Conservation (phyloP, 805 yeast species). For the Ogataea henricii region DNA sequence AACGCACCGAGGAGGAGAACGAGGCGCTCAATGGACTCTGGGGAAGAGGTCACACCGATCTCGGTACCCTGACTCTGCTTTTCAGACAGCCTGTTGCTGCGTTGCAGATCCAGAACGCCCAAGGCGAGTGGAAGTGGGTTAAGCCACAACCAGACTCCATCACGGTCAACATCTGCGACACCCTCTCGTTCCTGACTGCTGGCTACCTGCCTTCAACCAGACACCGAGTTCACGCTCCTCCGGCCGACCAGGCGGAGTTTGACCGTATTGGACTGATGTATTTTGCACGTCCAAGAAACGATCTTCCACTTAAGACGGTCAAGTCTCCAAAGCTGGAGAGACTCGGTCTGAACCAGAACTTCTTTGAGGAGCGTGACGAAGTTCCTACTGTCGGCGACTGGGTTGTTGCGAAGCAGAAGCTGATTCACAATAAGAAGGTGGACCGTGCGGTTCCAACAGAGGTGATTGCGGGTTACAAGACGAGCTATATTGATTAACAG, state of each 20-base stretch:
- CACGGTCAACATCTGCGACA: constrained; percentile 40
- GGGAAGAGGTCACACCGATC: constrained; percentile 41
- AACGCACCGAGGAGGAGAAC: constrained; percentile 33
- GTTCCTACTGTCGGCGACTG: constrained; percentile 19
- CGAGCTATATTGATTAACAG: not conserved
- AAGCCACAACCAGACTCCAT: constrained; percentile 37
- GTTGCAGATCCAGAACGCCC: constrained; percentile 36
- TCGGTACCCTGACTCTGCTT: constrained; percentile 39
- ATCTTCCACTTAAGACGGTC: constrained; percentile 33
- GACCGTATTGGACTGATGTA: constrained; percentile 40
- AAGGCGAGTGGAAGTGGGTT: constrained; percentile 40
- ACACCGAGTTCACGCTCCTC: constrained; percentile 40
- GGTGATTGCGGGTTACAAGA: constrained; percentile 16
- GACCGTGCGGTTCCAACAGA: constrained; percentile 9
- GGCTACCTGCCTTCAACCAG: constrained; percentile 39
- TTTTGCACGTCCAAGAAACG: constrained; percentile 39
- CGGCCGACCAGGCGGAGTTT: constrained; percentile 32
- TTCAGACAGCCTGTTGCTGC: constrained; percentile 41
- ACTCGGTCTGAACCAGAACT: constrained; percentile 33
- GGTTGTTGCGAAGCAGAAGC: constrained; percentile 20
- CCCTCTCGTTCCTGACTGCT: constrained; percentile 39
- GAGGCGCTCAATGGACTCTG: constrained; percentile 35
- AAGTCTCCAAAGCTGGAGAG: constrained; percentile 37
- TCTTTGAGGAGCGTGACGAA: constrained; percentile 11
- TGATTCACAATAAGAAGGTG: constrained; percentile 10